These are phyloP conservation scores for Gnomoniopsis sp. DNA, from an alignment of 2,329 filamentous ascomycete species.

Conservation along the genomic window DNA sequence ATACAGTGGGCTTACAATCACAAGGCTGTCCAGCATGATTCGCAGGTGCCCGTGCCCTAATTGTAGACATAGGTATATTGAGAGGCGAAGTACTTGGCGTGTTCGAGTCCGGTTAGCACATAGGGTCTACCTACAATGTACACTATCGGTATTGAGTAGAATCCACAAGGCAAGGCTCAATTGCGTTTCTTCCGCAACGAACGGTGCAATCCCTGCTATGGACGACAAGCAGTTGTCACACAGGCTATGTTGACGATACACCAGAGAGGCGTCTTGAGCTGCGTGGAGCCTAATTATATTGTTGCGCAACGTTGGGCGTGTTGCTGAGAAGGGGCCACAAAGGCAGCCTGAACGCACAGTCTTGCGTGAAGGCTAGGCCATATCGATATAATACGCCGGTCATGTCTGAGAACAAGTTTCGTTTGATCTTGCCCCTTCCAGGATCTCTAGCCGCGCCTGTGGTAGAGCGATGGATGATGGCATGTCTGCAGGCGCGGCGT, in stretches of 20 bases:
- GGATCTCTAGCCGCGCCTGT: no score
- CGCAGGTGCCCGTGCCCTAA: no score
- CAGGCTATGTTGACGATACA: constrained; percentile 11
- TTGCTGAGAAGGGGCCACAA: constrained; percentile 3
- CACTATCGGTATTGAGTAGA: no score
- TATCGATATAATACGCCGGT: not conserved
- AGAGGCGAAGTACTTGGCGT: no score
- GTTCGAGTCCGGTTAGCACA: no score
- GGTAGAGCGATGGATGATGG: not conserved
- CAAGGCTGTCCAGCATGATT: no score
- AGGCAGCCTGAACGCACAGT: not conserved
- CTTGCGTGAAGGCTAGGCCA: not conserved
- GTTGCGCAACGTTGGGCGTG: constrained; percentile 11
- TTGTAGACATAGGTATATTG: no score
- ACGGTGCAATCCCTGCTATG: not conserved
- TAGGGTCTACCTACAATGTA: no score
- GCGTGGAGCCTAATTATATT: constrained; percentile 18
- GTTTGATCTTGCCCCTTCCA: not conserved
- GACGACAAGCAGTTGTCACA: constrained; percentile 5
- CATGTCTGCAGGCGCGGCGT: not conserved
- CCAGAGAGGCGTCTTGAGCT: constrained; percentile 4
- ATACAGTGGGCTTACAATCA: not conserved
- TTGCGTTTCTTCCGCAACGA: no score
- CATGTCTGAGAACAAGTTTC: constrained; percentile 7
- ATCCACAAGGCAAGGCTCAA: no score